Conservation (phyloP, 345 rosid genomes). For the Firmiana major region DNA sequence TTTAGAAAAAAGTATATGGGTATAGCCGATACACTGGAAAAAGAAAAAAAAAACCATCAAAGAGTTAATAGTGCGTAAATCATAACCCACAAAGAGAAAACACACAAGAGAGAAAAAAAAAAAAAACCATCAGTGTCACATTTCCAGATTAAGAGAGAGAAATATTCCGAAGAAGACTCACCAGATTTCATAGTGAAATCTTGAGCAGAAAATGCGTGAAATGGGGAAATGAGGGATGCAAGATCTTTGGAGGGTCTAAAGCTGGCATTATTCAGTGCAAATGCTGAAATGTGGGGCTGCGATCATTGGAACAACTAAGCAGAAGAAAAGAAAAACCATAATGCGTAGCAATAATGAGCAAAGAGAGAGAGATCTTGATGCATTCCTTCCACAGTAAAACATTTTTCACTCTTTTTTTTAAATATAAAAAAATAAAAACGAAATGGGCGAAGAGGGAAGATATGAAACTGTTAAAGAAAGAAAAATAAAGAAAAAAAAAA, state of each 20-base stretch:
- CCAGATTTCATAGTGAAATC: constrained; percentile 27
- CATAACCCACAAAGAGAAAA: not conserved
- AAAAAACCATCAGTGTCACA: not conserved
- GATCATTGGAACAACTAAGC: constrained; percentile 14
- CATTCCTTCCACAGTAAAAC: constrained; percentile 1
- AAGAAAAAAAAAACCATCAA: not conserved
- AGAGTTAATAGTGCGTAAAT: not conserved
- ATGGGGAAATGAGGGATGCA: not conserved
- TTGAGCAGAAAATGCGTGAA: constrained; percentile 13
- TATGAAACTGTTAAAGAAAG: not conserved
- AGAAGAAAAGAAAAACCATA: not conserved
- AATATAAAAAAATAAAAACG: not conserved
- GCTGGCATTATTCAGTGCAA: constrained; percentile 17
- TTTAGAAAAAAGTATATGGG: not conserved
- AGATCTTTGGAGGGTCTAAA: constrained; percentile 5
- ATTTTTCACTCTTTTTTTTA: not conserved
- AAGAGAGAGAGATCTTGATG: constrained; percentile 6
- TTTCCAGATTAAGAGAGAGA: not conserved
- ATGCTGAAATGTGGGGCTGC: not conserved
- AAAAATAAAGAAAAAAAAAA: too few species aligned
- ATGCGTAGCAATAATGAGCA: constrained; percentile 14
- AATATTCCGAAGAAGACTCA: not conserved
- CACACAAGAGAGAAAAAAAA: not conserved
- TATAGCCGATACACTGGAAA: not conserved
- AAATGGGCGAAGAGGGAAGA: not conserved